Evolutionary conservation across 83 land plant genomes (phyloP).

Genomic region (Thuja plicata): DNA sequence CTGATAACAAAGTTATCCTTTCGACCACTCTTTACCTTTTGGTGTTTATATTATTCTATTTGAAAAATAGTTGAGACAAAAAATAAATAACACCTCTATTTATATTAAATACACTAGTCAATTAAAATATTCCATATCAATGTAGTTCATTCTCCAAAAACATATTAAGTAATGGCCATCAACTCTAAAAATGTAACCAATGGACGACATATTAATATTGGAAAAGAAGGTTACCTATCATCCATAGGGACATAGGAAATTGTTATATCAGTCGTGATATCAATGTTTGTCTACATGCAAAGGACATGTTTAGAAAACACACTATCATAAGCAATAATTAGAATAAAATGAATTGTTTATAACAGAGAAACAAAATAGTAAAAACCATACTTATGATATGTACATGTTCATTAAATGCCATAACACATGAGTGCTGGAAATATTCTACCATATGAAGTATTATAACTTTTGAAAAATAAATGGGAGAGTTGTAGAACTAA

Average conservation of each 20-base stretch:
- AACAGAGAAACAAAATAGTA: no score
- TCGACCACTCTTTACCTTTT: no score
- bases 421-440: no score
- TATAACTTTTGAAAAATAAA: no score
- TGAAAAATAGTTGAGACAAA: not conserved
- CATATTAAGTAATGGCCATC: not conserved
- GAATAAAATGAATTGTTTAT: no score
- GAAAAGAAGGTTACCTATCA: constrained; percentile 22
- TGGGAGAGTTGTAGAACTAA: no score
- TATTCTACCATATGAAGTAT: no score
- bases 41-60: no score
- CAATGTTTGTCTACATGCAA: constrained; percentile 31
- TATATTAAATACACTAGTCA: not conserved
- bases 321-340: not conserved
- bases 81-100: not conserved
- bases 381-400: no score
- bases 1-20: no score
- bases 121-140: not conserved
- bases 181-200: not conserved
- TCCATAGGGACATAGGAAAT: constrained; percentile 47
- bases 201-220: not conserved
- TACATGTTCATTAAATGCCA: no score
- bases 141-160: not conserved
- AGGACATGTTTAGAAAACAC: constrained; percentile 10
- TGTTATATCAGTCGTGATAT: constrained; percentile 39